Evolutionary conservation across 192 early-diverging fungal genomes (phyloP).

Genomic region (Coemansia sp.): DNA sequence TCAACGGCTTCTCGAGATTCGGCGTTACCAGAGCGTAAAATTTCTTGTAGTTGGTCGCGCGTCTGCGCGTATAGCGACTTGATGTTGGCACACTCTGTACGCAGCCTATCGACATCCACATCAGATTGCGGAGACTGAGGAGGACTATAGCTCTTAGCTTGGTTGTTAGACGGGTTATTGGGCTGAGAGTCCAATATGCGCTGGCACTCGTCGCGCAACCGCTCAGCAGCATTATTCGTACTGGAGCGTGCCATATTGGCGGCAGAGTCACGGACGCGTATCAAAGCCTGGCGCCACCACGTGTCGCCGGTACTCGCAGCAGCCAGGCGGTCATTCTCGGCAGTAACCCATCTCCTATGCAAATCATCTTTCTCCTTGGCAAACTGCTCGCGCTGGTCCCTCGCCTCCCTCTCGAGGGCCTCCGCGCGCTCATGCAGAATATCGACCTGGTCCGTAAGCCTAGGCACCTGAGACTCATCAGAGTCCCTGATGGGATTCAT

Average conservation of each 20-base stretch:
- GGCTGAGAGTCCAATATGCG: neutral
- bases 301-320: neutral
- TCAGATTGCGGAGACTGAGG: neutral
- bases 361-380: slow-evolving; percentile 37
- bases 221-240: neutral
- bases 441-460: slow-evolving; percentile 47
- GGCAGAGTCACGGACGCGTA: neutral
- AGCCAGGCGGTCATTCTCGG: slow-evolving; percentile 42
- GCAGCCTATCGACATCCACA: slow-evolving; percentile 21
- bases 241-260: neutral
- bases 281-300: neutral
- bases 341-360: slow-evolving; percentile 35
- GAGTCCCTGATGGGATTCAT: neutral
- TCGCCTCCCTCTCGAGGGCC: slow-evolving; percentile 27
- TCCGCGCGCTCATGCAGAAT: slow-evolving; percentile 46
- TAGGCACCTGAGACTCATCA: slow-evolving; percentile 3
- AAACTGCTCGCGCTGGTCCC: slow-evolving; percentile 37
- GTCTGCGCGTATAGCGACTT: slow-evolving; percentile 52
- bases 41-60: slow-evolving; percentile 50
- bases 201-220: neutral
- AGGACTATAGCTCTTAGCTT: neutral
- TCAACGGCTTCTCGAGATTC: slow-evolving; percentile 17
- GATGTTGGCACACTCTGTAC: slow-evolving; percentile 39
- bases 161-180: too few relatives aligned
- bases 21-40: slow-evolving; percentile 23